Conservation (phyloP, 768 basidiomycete genomes). For the Clitopilus passeckerianus region DNA sequence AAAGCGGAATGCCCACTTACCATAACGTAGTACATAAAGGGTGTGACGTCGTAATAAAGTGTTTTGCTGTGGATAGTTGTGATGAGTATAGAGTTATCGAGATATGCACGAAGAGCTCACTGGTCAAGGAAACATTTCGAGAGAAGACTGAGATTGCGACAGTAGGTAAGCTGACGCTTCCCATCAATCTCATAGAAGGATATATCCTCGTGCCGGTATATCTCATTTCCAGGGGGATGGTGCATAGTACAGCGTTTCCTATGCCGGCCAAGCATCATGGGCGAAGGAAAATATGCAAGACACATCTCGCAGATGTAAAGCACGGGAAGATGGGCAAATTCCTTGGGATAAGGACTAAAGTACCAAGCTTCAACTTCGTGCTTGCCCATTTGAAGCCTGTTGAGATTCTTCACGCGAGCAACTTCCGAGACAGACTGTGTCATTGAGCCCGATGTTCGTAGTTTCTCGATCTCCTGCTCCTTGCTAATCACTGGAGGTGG, state of each 20-base stretch:
- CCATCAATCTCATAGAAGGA: conserved; percentile 99
- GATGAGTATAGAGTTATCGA: conserved; percentile 3
- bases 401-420: conserved; percentile 96
- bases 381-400: conserved; percentile 91
- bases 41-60: conserved; percentile 98
- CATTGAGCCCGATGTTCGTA: conserved; percentile 97
- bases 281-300: conserved; percentile 86
- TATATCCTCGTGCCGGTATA: conserved; percentile 95
- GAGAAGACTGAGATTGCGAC: conserved; percentile 91
- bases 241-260: conserved; percentile 85
- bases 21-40: conserved; percentile 99
- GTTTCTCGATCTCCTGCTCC: conserved; percentile 97
- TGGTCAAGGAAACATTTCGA: conserved; percentile 99
- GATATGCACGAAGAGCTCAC: conserved; percentile 39
- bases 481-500: conserved; percentile 79
- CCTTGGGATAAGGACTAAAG: conserved; percentile 98
- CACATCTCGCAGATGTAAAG: conserved; percentile 99
- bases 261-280: conserved; percentile 89
- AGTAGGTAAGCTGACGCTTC: conserved; percentile 92
- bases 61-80: conserved; percentile 67
- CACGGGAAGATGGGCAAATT: conserved; percentile 92
- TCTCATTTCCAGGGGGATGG: conserved; percentile 98
- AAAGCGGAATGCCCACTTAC: conserved; percentile 27
- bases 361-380: conserved; percentile 99
- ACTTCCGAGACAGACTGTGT: conserved; percentile 98